Percentiles rank a stretch among this genome's conserved stretches.
phyloP scores from a whole-genome alignment of 139 green algal genomes.

The Yamagishiella unicocca region DNA sequence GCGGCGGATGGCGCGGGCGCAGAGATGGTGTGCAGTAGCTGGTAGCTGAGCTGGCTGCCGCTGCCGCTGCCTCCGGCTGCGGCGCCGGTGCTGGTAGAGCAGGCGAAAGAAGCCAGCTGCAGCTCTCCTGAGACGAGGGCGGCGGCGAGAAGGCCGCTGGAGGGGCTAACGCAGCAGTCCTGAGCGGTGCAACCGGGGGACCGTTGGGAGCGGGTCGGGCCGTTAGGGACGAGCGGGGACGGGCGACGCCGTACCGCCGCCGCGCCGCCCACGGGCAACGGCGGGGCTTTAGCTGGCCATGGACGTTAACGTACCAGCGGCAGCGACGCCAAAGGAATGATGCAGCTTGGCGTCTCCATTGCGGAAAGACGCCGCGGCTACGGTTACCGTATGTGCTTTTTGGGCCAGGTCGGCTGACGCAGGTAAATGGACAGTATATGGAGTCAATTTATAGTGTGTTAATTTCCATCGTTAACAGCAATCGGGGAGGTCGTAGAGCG shows the following conservation, averaged over 20 bases:
- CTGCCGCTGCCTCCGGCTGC: too few species aligned
- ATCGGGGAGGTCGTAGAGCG: too few species aligned
- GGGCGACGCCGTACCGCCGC: background rate
- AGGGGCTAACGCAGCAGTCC: constrained; percentile 10
- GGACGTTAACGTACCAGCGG: constrained; percentile 2
- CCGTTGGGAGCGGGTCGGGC: background rate
- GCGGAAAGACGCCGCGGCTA: background rate
- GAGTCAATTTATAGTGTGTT: too few species aligned
- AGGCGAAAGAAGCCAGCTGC: constrained; percentile 25
- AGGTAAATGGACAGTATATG: too few species aligned
- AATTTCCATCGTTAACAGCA: too few species aligned
- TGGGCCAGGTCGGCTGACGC: too few species aligned
- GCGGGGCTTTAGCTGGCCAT: background rate
- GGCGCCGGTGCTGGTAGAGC: background rate
- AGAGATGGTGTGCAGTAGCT: background rate
- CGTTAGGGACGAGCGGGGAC: background rate
- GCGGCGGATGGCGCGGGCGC: background rate
- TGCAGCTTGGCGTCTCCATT: constrained; percentile 24
- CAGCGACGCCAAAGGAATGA: background rate
- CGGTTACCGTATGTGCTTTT: too few species aligned
- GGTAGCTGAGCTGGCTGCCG: constrained; percentile 33
- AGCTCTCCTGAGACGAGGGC: constrained; percentile 37
- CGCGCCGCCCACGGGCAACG: background rate
- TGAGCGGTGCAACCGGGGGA: background rate
- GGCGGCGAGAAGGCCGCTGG: background rate